Evolutionary conservation across 768 basidiomycete genomes (phyloP).

Genomic region (Fomitopsis serialis): DNA sequence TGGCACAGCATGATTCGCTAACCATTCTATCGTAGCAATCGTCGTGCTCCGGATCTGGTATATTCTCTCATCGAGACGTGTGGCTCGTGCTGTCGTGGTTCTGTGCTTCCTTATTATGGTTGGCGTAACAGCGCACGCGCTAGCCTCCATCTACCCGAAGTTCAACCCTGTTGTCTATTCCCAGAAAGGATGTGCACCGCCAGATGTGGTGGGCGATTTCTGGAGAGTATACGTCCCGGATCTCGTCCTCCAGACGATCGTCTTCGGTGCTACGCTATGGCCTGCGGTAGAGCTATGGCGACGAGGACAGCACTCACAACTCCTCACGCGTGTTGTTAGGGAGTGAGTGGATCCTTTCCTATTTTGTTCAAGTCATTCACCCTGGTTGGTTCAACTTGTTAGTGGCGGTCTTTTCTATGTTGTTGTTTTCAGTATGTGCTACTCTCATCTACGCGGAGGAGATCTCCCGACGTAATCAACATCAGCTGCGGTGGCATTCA

Average conservation of each 20-base stretch:
- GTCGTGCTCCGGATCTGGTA: slow-evolving; percentile 18
- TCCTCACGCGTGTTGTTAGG: slow-evolving; percentile 9
- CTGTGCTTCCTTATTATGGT: slow-evolving; percentile 7
- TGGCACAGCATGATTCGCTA: no score
- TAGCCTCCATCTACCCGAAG: slow-evolving; percentile 6
- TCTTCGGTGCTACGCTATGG: slow-evolving; percentile 12
- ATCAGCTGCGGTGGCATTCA: slow-evolving; percentile 7
- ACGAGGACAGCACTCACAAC: slow-evolving; percentile 5
- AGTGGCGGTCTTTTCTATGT: slow-evolving; percentile 16
- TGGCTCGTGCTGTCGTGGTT: slow-evolving; percentile 6
- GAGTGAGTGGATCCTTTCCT: slow-evolving; percentile 7
- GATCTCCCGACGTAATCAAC: neutral
- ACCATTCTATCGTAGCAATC: slow-evolving; percentile 9
- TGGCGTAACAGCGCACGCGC: neutral
- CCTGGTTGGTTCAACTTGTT: neutral
- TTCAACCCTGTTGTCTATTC: slow-evolving; percentile 7
- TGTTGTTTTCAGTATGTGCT: slow-evolving; percentile 9
- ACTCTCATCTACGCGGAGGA: no score
- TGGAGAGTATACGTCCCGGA: slow-evolving; percentile 14
- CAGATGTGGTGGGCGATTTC: slow-evolving; percentile 4
- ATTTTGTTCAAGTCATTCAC: neutral
- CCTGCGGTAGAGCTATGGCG: slow-evolving; percentile 7
- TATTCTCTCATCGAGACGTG: slow-evolving; percentile 8
- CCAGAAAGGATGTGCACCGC: slow-evolving; percentile 10
- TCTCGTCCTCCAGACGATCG: slow-evolving; percentile 12